Evolutionary conservation across 2,329 filamentous ascomycete genomes (phyloP), one percentile per base, ranked within the genome.

Genomic region (Colletotrichum noveboracense): DNA sequence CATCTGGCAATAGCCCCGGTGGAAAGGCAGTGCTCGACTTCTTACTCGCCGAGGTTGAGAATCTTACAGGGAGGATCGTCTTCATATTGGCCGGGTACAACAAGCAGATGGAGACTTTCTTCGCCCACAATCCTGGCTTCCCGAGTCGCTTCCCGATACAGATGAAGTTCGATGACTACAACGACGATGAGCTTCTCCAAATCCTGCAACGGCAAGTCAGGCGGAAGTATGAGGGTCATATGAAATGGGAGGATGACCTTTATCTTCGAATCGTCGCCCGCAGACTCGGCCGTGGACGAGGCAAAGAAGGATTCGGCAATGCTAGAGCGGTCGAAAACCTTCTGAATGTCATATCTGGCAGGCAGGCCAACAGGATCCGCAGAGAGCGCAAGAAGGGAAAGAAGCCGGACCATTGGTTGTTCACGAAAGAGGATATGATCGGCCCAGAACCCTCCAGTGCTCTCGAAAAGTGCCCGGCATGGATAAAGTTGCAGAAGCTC

Each of bases 41-140:
- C 75, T 85, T 96, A 0, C 88, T 96, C 0, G 88, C 93, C 0
- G 93, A 96, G 78, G 90, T 95, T 1, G 94, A 96, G 78, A 94
- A 95, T 67, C 86, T 91, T 1, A 89, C 88, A 0, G 94, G 94
- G 0, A 94, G 94, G 78, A 82, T 96, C 0, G 91, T 93, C 0
- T 94, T 96, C 69, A 87, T 96, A 1, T 85, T 96, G 4, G 94
- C 94, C 0, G 94, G 95, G 0, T 96, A 96, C 82, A 87, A 87
- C 65, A 92, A 92, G 78, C 88, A 94, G 77, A 96, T 96, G 94
- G 94, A 96, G 78, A 88, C 88, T 0, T 95, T 96, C 81, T 95
- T 95, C 62, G 87, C 90, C 0, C 93, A 96, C 76, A 96, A 96
- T 60, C 91, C 91, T 0, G 94, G 94, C 0, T 85, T 96, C 4